These are phyloP conservation scores for Aegilops longissima DNA, from an alignment of 176 grass and related monocot species.

Conservation along the genomic window DNA sequence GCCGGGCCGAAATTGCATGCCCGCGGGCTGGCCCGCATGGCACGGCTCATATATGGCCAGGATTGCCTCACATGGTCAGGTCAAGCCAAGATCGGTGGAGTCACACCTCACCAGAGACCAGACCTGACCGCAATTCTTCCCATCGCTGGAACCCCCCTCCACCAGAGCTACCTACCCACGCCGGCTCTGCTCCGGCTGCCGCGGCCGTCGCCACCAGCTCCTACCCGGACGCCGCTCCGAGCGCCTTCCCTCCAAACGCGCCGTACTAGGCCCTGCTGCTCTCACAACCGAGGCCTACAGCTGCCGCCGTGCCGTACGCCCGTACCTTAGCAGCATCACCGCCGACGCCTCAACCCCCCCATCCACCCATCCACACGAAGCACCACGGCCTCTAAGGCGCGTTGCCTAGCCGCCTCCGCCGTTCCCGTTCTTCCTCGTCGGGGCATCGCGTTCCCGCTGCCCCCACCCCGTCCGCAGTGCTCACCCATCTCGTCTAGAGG, in stretches of 20 bases:
- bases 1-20: no score
- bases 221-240: not conserved
- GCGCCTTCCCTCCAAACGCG: not conserved
- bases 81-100: not conserved
- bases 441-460: not conserved
- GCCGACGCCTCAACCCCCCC: not conserved
- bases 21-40: no score
- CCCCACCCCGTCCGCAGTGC: not conserved
- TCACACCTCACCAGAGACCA: not conserved
- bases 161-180: not conserved
- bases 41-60: no score
- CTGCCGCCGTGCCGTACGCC: no score
- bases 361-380: not conserved
- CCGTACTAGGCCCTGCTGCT: not conserved
- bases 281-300: not conserved
- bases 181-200: not conserved
- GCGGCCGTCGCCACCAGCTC: not conserved
- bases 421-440: not conserved
- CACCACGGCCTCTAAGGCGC: not conserved
- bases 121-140: slow-evolving; percentile 7
- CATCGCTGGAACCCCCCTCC: not conserved
- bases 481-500: not conserved
- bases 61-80: not conserved
- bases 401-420: no score
- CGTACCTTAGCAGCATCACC: not conserved